phyloP scores from a whole-genome alignment of 164 flowering plant species.

The Warburgia ugandensis region DNA sequence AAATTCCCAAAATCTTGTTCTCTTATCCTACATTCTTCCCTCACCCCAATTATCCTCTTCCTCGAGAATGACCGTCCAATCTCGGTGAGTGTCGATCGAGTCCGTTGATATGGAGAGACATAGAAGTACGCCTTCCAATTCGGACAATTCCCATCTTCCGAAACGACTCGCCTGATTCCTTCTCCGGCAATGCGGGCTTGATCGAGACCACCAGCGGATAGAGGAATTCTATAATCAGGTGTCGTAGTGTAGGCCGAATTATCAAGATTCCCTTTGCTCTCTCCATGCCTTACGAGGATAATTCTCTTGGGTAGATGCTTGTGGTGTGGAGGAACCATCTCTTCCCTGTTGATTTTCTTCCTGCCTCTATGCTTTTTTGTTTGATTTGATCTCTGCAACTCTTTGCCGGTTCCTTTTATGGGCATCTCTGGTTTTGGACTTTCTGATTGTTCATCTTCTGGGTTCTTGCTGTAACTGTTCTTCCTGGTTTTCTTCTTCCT shows the following conservation, averaged over 20 bases:
- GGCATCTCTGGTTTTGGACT: too few species aligned
- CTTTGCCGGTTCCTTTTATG: too few species aligned
- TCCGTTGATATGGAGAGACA: conserved; percentile 82
- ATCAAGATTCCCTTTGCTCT: conserved; percentile 75
- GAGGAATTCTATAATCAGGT: conserved; percentile 73
- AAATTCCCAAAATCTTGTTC: conserved; percentile 98
- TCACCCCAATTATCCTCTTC: conserved; percentile 62
- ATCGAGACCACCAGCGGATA: conserved; percentile 43
- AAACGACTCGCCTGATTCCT: conserved; percentile 29
- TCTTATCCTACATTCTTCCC: conserved; percentile 88
- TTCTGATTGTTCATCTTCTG: too few species aligned
- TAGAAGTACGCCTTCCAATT: conserved; percentile 76
- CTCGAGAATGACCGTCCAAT: conserved; percentile 59
- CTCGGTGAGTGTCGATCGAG: conserved; percentile 73
- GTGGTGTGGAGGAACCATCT: conserved; percentile 8
- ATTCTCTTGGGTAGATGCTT: conserved; percentile 61
- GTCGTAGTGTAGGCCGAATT: conserved; percentile 57
- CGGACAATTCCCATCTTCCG: conserved; percentile 12
- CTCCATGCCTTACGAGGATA: conserved; percentile 84
- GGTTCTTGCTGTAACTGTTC: too few species aligned
- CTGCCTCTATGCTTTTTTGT: too few species aligned
- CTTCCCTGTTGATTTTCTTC: too few species aligned
- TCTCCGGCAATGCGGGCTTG: conserved; percentile 62
- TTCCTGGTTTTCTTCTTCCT: too few species aligned
- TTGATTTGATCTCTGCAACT: too few species aligned